Evolutionary conservation across 345 rosid genomes (phyloP).

Genomic region (Luvunga scandens): DNA sequence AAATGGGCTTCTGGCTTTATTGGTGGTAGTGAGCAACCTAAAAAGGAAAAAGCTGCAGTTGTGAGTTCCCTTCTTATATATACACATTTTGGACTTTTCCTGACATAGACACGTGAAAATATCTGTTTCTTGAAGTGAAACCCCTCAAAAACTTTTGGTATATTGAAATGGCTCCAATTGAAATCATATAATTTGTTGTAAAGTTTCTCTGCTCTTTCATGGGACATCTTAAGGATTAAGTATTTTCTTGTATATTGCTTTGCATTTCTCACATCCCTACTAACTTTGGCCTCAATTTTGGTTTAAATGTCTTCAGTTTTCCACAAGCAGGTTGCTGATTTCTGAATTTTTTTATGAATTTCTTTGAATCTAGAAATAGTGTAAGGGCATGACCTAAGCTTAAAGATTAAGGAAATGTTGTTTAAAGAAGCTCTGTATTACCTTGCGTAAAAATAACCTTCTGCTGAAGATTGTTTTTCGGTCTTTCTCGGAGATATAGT

Average conservation of each 20-base stretch:
- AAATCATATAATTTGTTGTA: not conserved
- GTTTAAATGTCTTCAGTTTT: not conserved
- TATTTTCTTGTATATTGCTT: not conserved
- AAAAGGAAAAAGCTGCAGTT: constrained; percentile 31
- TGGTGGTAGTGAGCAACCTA: constrained; percentile 61
- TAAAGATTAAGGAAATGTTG: not conserved
- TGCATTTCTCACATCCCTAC: not conserved
- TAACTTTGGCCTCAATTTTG: not conserved
- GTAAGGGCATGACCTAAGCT: not conserved
- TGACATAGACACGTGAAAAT: not conserved
- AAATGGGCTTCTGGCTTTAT: constrained; percentile 96
- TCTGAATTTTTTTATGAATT: not conserved
- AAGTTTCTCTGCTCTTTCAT: not conserved
- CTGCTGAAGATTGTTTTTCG: not conserved
- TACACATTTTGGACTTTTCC: not conserved
- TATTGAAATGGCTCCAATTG: not conserved
- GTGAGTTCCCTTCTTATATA: constrained; percentile 29
- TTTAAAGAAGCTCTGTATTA: not conserved
- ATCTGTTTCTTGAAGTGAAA: not conserved
- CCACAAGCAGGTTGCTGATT: not conserved
- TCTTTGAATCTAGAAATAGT: not conserved
- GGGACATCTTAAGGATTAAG: not conserved
- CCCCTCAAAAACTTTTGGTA: not conserved
- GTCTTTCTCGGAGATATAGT: not conserved
- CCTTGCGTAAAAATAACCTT: not conserved